phyloP scores from a whole-genome alignment of 768 basidiomycete species.

The Boletus rubroflammeus region DNA sequence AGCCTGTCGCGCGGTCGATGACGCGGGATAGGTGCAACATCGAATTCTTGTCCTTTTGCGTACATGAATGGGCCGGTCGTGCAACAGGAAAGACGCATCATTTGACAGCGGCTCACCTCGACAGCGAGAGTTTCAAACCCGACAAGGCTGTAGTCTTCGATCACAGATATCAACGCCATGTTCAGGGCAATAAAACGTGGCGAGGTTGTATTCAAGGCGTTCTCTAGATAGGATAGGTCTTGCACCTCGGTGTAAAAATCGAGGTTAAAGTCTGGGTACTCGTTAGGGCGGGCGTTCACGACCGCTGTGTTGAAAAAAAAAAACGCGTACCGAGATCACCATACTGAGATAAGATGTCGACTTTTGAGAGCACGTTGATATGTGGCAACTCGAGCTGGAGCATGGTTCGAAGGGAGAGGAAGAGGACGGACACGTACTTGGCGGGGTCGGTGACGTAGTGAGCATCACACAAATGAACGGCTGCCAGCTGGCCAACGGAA shows the following conservation, averaged over 20 bases:
- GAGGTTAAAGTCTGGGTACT: conserved; percentile 81
- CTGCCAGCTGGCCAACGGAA: conserved; percentile 62
- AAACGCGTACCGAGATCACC: conserved; percentile 77
- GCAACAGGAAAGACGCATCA: background rate
- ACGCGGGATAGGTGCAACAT: conserved; percentile 85
- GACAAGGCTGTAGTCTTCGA: conserved; percentile 90
- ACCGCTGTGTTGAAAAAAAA: background rate
- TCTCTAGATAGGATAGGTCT: conserved; percentile 86
- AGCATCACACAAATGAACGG: conserved; percentile 94
- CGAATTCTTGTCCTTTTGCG: conserved; percentile 78
- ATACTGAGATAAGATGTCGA: conserved; percentile 86
- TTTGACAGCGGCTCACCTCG: conserved; percentile 52
- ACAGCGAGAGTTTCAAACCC: conserved; percentile 97
- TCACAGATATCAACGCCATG: conserved; percentile 84
- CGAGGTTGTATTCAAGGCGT: conserved; percentile 59
- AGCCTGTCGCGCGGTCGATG: conserved; percentile 91
- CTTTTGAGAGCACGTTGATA: conserved; percentile 93
- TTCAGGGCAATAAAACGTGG: conserved; percentile 78
- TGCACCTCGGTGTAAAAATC: conserved; percentile 98
- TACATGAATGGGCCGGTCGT: background rate
- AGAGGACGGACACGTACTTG: conserved; percentile 89
- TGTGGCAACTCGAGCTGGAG: conserved; percentile 98
- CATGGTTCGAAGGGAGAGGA: conserved; percentile 94
- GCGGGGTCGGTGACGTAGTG: conserved; percentile 95
- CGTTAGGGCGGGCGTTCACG: background rate